Base-by-base conservation (phyloP, 2,329 filamentous ascomycete genomes). In the Cephalotrichum gorgonifer region DNA sequence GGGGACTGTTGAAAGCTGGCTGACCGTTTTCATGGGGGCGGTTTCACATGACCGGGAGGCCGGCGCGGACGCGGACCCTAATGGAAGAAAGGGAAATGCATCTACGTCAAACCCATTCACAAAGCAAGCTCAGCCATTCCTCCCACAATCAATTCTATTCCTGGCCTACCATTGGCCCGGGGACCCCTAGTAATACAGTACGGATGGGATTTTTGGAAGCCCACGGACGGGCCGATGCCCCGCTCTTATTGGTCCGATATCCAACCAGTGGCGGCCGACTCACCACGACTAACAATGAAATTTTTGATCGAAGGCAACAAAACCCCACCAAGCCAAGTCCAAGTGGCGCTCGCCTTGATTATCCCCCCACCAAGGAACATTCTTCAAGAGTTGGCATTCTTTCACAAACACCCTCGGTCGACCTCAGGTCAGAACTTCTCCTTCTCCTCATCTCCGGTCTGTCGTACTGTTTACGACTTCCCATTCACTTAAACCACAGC, bases 221-320 rank as follows among this genome's bases (percentile, higher is more conserved):
- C 22, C 17, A 22, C n/a, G 12, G 35, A 20, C 9, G 20, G n/a
- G 15, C n/a, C 17, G 20, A 20, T n/a, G 35, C 7, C 35, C 5
- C 1, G 14, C 33, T 15, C 7, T 39, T 9, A 47, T 47, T 47
- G 45, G 45, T 20, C 23, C 7, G 27, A 33, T 44, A 25, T 14
- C n/a, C 33, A 17, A 9, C 23, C 25, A 25, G 17, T 27, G 20
- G 7, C 1, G n/a, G 3, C 31, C 45, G 20, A 15, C 45, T 49
- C 23, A 23, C 14, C 9, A 31, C 25, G 30, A 31, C 15, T 15
- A 47, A 26, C 27, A 38, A 43, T 43, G n/a, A 49, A 48, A 43
- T 31, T 49, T 49, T 49, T 49, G 38, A 49, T 23, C 23, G 15
- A 30, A 42, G 28, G 38, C 35, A 39, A 39, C 35, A 39, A 39